Base-by-base conservation (phyloP, 345 rosid species). In the Aethionema arabicum region DNA sequence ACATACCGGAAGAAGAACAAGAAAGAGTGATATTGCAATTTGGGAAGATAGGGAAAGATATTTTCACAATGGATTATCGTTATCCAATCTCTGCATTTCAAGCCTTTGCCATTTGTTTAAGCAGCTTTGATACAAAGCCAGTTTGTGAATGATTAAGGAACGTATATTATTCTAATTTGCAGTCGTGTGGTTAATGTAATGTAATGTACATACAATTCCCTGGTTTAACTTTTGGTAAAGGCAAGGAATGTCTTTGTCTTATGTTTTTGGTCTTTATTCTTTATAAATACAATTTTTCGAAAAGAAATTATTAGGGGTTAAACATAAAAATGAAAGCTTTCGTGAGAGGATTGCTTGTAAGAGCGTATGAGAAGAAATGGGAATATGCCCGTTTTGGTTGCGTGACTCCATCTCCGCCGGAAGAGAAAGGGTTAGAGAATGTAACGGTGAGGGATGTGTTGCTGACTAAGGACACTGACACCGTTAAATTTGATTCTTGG, bases 61-160 rank as follows among this genome's bases (percentile, higher is more conserved):
- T 86, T 49, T 91, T 91, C 79, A 86, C 98, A 13, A 85, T 91
- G 98, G 98, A 91, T 74, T 91, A 85, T 68, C 80, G 86, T 45
- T 88, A 91, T 12, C 98, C 98, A 8, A 81, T 91, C 46, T 91
- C 98, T 56, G 92, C 98, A 42, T 88, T 91, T 56, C 98, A 91
- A 78, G 95, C 96, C n/a, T 91, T 91, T 65, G 87, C 96, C 38
- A 82, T 91, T 72, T 82, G 98, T 82, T 63, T 91, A 83, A 88
- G 98, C 75, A 88, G 98, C 85, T 91, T 91, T 67, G 96, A 86
- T 72, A 86, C 95, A 40, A 91, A 91, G 77, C 95, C 87, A 16
- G 96, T 91, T 33, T 91, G 95, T 57, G 95, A 91, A 79, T 91
- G 74, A 73, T 14, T 54, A 11, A 60, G 44, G 49, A 31, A 32